Percentiles rank a stretch among this genome's conserved stretches.
These are phyloP conservation scores for Pestalotiopsis sp. DNA, from an alignment of 2,329 filamentous ascomycete genomes.

Conservation along the genomic window DNA sequence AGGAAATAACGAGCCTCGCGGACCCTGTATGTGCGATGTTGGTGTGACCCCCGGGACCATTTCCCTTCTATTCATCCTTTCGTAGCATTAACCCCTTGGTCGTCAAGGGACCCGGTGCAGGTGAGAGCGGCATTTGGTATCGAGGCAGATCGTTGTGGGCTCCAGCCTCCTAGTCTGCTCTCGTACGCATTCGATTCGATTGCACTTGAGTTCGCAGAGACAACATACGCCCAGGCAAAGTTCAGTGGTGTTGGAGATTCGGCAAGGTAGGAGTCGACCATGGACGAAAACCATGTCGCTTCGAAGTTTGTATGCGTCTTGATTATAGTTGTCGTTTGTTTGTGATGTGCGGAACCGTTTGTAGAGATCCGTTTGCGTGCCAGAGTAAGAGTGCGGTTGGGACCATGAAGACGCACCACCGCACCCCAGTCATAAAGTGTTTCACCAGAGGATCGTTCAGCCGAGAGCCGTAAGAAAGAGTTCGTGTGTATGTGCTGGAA, in stretches of 20 bases:
- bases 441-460: constrained; percentile 2
- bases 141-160: neutral
- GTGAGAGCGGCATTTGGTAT: neutral
- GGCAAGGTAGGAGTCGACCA: neutral
- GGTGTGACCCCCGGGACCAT: neutral
- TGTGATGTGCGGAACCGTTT: neutral
- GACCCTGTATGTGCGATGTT: constrained; percentile 7
- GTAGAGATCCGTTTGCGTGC: neutral
- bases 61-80: neutral
- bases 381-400: neutral
- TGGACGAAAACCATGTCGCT: neutral
- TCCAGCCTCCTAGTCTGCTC: neutral
- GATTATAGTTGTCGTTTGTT: neutral
- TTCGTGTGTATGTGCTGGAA: constrained; percentile 27
- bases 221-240: neutral
- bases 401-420: neutral
- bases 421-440: neutral
- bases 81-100: neutral
- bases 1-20: neutral
- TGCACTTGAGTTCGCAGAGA: neutral
- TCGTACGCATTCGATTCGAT: neutral
- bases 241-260: neutral
- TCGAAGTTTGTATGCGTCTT: neutral
- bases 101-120: neutral
- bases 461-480: constrained; percentile 23